Evolutionary conservation across 352 stramenopile genomes (phyloP).

Genomic region (Phytophthora sojae): DNA sequence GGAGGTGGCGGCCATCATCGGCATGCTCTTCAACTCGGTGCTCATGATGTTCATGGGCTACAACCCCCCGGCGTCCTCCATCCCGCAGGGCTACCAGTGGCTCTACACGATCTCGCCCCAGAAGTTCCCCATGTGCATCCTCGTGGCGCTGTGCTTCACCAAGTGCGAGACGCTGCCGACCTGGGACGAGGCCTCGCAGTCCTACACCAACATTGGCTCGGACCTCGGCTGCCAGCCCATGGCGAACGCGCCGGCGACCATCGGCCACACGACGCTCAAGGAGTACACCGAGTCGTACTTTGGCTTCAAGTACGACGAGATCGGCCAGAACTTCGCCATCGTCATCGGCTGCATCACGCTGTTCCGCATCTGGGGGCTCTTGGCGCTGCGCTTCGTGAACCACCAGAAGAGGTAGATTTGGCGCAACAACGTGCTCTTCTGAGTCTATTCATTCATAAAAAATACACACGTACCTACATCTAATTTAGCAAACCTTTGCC

Average conservation of each 20-base stretch:
- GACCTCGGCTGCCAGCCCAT: neutral
- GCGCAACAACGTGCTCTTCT: too few relatives aligned
- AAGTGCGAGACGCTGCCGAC: slow-evolving; percentile 1
- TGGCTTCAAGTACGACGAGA: slow-evolving; percentile 5
- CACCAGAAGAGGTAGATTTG: neutral
- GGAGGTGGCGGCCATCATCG: neutral
- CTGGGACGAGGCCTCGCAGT: neutral
- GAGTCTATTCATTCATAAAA: too few relatives aligned
- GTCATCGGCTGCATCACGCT: neutral
- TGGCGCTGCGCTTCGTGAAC: slow-evolving; percentile 2
- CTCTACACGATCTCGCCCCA: slow-evolving; percentile 1
- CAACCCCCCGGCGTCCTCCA: neutral
- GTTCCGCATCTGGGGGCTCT: slow-evolving; percentile 1
- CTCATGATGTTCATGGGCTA: slow-evolving; percentile 5
- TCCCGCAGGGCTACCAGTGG: slow-evolving; percentile 2
- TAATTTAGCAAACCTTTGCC: too few relatives aligned
- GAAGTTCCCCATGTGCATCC: slow-evolving; percentile 4
- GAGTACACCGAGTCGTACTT: slow-evolving; percentile 5
- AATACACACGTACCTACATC: too few relatives aligned
- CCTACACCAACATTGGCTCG: slow-evolving; percentile 1
- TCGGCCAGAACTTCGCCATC: slow-evolving; percentile 6
- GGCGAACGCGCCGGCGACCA: neutral
- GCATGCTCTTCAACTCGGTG: slow-evolving; percentile 6
- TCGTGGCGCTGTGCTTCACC: slow-evolving; percentile 1
- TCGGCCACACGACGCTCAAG: slow-evolving; percentile 5